Evolutionary conservation across 805 yeast species (phyloP).

Genomic region (Hermanozyma aechmeae): DNA sequence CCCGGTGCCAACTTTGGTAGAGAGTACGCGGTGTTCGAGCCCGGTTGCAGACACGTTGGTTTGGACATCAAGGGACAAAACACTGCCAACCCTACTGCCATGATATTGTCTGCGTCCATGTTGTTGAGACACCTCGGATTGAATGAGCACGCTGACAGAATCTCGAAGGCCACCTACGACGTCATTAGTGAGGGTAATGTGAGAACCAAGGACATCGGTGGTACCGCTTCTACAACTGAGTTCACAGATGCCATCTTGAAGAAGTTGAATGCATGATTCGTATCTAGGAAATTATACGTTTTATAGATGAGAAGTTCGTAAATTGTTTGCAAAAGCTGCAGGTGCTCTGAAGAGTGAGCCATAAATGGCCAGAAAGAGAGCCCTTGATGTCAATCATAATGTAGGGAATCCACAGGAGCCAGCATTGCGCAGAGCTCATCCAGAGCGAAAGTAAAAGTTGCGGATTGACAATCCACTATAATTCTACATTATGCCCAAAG

Average conservation of each 20-base stretch:
- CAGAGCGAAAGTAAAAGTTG: too few species aligned
- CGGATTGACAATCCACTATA: too few species aligned
- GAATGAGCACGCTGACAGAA: constrained; percentile 74
- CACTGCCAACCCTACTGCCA: constrained; percentile 96
- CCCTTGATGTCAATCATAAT: too few species aligned
- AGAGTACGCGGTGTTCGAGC: constrained; percentile 96
- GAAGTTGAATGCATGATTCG: constrained; percentile 36
- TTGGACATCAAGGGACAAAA: constrained; percentile 90
- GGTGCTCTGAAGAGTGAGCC: too few species aligned
- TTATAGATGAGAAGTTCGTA: constrained; percentile 14
- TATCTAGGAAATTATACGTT: neutral
- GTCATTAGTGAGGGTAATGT: constrained; percentile 83
- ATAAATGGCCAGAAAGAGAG: too few species aligned
- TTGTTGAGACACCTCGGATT: constrained; percentile 93
- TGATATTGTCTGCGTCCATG: constrained; percentile 86
- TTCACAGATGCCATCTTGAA: constrained; percentile 86
- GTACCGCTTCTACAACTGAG: constrained; percentile 80
- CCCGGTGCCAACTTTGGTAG: constrained; percentile 99
- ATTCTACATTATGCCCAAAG: too few species aligned
- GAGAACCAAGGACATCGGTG: constrained; percentile 89
- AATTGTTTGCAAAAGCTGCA: too few species aligned
- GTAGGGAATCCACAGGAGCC: too few species aligned
- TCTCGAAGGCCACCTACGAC: constrained; percentile 80
- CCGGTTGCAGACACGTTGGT: constrained; percentile 99
- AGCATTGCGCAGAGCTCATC: too few species aligned